Evolutionary conservation across 306 rosid genomes (phyloP).

Genomic region (Cucurbita moschata): DNA sequence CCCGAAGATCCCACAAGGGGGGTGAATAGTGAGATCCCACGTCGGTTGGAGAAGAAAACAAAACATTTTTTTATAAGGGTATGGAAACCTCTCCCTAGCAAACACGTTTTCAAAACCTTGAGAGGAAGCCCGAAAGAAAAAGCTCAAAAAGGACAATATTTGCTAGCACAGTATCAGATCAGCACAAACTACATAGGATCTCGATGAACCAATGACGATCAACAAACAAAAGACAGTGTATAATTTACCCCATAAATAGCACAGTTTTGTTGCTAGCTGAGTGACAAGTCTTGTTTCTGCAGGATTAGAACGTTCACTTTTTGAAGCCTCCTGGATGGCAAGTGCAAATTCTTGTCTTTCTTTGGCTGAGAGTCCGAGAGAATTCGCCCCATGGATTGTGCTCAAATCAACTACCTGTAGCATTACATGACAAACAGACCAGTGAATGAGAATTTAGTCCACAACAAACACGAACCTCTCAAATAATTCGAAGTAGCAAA

Average conservation of each 20-base stretch:
- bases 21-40: too few relatives aligned
- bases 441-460: background rate
- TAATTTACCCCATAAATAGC: conserved; percentile 47
- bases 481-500: background rate
- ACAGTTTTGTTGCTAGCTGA: conserved; percentile 47
- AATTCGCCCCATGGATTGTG: conserved; percentile 46
- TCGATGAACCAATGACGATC: background rate
- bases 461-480: background rate
- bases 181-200: too few relatives aligned
- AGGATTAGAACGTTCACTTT: conserved; percentile 36
- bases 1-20: too few relatives aligned
- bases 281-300: conserved; percentile 41
- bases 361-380: conserved; percentile 40
- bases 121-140: too few relatives aligned
- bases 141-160: too few relatives aligned
- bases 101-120: too few relatives aligned
- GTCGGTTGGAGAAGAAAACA: too few relatives aligned
- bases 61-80: too few relatives aligned
- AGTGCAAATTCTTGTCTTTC: conserved; percentile 41
- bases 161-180: too few relatives aligned
- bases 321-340: conserved; percentile 48
- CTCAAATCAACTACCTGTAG: conserved; percentile 59
- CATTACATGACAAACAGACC: conserved; percentile 1
- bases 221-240: background rate
- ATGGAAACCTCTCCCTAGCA: too few relatives aligned